phyloP scores from a whole-genome alignment of 495 filamentous ascomycete genomes.

The Bacidia rubella region DNA sequence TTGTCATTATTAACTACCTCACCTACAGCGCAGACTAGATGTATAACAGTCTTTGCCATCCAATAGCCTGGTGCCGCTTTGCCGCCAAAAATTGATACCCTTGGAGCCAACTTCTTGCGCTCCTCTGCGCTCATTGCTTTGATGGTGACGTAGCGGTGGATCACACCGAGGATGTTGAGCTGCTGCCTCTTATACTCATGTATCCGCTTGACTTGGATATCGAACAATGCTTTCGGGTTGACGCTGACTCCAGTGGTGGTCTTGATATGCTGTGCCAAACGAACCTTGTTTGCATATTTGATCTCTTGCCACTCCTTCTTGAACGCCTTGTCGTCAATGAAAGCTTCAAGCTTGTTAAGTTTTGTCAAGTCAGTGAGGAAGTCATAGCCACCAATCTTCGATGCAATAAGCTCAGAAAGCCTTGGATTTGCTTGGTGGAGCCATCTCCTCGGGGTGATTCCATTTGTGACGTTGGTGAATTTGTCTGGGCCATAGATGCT shows the following conservation, averaged over 20 bases:
- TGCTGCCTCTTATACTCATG: conserved; percentile 99
- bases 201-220: conserved; percentile 97
- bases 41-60: conserved; percentile 99
- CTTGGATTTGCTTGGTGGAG: conserved; percentile 93
- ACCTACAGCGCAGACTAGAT: conserved; percentile 86
- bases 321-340: conserved; percentile 74
- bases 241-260: conserved; percentile 61
- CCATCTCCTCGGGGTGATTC: conserved; percentile 90
- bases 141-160: conserved; percentile 82
- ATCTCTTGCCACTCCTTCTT: conserved; percentile 84
- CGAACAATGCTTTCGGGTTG: conserved; percentile 80
- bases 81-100: conserved; percentile 93
- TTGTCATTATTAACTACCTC: conserved; percentile 82
- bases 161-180: conserved; percentile 96
- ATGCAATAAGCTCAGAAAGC: conserved; percentile 81
- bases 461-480: conserved; percentile 97
- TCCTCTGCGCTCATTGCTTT: conserved; percentile 75
- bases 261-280: conserved; percentile 80
- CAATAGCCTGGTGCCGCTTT: conserved; percentile 98
- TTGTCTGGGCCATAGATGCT: conserved; percentile 86
- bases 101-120: conserved; percentile 76
- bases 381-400: conserved; percentile 66
- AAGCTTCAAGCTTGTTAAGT: conserved; percentile 68
- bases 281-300: conserved; percentile 66
- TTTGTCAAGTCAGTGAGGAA: conserved; percentile 82